These are phyloP conservation scores for Bryum argenteum DNA, from an alignment of 225 moss, liverwort and hornwort genomes.

Conservation along the genomic window DNA sequence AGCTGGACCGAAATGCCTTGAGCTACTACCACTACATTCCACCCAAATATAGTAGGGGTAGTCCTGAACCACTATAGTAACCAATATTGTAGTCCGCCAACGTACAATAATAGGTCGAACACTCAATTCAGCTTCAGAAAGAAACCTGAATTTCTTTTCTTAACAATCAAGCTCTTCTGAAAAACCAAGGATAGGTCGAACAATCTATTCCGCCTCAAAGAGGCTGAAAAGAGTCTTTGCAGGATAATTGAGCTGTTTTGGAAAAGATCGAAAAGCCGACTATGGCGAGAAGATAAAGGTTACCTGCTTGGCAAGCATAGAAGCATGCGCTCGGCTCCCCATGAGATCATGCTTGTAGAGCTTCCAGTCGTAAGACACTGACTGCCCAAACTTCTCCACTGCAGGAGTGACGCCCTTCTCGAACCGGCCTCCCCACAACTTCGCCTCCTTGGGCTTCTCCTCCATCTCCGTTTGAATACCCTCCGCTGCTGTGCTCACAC, in stretches of 20 bases:
- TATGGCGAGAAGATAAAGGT: background rate
- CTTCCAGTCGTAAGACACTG: constrained; percentile 88
- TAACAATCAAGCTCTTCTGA: too few species aligned
- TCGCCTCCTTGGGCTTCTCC: constrained; percentile 66
- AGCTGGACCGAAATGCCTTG: background rate
- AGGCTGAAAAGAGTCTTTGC: too few species aligned
- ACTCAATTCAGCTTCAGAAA: too few species aligned
- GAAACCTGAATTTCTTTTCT: too few species aligned
- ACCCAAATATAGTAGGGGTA: too few species aligned
- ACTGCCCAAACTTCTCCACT: constrained; percentile 94
- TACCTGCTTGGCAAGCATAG: constrained; percentile 97
- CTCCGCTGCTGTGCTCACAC: constrained; percentile 18
- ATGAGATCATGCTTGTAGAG: constrained; percentile 88
- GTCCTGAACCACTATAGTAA: too few species aligned
- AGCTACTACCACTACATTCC: too few species aligned
- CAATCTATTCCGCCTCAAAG: too few species aligned
- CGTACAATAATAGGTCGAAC: too few species aligned
- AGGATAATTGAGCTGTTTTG: background rate
- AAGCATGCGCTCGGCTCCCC: constrained; percentile 95
- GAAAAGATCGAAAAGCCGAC: background rate
- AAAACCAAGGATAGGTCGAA: too few species aligned
- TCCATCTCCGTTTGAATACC: constrained; percentile 27
- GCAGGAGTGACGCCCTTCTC: constrained; percentile 91
- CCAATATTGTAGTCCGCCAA: too few species aligned
- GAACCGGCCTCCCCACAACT: constrained; percentile 96